These are phyloP conservation scores for Epichloe gansuensis DNA, from an alignment of 2,329 filamentous ascomycete genomes.

Conservation along the genomic window DNA sequence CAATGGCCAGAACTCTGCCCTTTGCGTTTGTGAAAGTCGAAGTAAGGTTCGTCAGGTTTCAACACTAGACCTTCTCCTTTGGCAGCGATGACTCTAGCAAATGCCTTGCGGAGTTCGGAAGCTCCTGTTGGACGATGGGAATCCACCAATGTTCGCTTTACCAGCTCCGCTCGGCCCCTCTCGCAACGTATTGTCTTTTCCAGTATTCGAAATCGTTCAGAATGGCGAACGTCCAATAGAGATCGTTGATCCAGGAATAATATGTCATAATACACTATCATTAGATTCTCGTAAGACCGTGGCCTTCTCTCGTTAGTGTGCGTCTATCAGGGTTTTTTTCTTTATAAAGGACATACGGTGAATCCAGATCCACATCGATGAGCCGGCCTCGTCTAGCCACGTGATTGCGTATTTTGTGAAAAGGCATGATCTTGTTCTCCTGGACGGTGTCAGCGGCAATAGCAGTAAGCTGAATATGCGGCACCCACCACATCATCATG, in stretches of 20 bases:
- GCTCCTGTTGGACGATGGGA: conserved; percentile 43
- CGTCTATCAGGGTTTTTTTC: not conserved
- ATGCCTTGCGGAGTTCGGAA: conserved; percentile 46
- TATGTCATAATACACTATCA: conserved; percentile 51
- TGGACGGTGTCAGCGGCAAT: conserved; percentile 15
- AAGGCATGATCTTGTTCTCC: conserved; percentile 54
- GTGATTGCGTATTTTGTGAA: conserved; percentile 74
- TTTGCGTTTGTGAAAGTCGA: conserved; percentile 35
- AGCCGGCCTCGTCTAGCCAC: conserved; percentile 60
- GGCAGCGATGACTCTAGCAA: conserved; percentile 53
- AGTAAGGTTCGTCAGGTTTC: conserved; percentile 72
- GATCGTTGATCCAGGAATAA: conserved; percentile 43
- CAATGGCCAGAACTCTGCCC: conserved; percentile 35
- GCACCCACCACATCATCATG: conserved; percentile 49
- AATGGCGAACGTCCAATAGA: conserved; percentile 39
- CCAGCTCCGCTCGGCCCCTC: conserved; percentile 53
- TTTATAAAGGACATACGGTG: conserved; percentile 36
- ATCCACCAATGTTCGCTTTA: conserved; percentile 55
- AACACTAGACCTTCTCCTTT: conserved; percentile 70
- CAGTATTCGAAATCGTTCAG: conserved; percentile 48
- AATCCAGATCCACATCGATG: conserved; percentile 57
- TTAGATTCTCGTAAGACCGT: conserved; percentile 40
- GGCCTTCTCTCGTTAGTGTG: conserved; percentile 25
- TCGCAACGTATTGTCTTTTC: conserved; percentile 37
- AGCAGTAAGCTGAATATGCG: not conserved